Evolutionary conservation across 345 rosid genomes (phyloP).

Genomic region (Camelina neglecta): DNA sequence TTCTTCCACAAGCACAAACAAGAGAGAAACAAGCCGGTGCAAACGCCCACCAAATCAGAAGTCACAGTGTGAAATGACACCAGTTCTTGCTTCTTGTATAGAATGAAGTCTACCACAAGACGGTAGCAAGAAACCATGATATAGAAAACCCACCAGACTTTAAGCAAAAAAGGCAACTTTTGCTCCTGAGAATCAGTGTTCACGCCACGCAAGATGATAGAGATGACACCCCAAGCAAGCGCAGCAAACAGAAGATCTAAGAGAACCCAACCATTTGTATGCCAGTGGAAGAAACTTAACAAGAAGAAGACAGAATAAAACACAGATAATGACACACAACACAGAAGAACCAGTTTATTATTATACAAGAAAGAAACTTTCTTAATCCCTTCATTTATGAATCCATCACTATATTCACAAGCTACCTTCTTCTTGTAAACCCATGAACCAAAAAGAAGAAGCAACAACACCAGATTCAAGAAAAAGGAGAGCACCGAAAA

Average conservation of each 20-base stretch:
- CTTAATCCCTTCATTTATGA: slow-evolving; percentile 33
- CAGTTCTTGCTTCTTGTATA: slow-evolving; percentile 38
- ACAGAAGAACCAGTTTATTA: slow-evolving; percentile 50
- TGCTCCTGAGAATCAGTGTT: slow-evolving; percentile 39
- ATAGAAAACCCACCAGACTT: slow-evolving; percentile 77
- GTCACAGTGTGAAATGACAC: slow-evolving; percentile 44
- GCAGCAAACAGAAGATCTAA: slow-evolving; percentile 63
- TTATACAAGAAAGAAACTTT: slow-evolving; percentile 27
- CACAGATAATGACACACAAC: slow-evolving; percentile 58
- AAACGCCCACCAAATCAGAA: slow-evolving; percentile 58
- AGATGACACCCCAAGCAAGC: slow-evolving; percentile 67
- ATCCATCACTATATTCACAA: slow-evolving; percentile 38
- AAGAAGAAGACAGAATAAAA: slow-evolving; percentile 53
- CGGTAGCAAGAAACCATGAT: slow-evolving; percentile 62
- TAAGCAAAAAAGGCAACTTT: slow-evolving; percentile 56
- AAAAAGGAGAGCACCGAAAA: slow-evolving; percentile 50
- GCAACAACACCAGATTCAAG: slow-evolving; percentile 53
- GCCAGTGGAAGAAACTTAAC: slow-evolving; percentile 62
- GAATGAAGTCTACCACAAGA: slow-evolving; percentile 58
- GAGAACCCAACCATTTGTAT: slow-evolving; percentile 61
- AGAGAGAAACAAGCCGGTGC: slow-evolving; percentile 61
- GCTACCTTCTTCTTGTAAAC: slow-evolving; percentile 44
- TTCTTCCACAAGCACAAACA: slow-evolving; percentile 52
- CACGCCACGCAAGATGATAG: slow-evolving; percentile 44
- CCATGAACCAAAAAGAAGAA: slow-evolving; percentile 46